Conservation (phyloP, 1,284 basidiomycete species). For the Melampsora americana region DNA sequence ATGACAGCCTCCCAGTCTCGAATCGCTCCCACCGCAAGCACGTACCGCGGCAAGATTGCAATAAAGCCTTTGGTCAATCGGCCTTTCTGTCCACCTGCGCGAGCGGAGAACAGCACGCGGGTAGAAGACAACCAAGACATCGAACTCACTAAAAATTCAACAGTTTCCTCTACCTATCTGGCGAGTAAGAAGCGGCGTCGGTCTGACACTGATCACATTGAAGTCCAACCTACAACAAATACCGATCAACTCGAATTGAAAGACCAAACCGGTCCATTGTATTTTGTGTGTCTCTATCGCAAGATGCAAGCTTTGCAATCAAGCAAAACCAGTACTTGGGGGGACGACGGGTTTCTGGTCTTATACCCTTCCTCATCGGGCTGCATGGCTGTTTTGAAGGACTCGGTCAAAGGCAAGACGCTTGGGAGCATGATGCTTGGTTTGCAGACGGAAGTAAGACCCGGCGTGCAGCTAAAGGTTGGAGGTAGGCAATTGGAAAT, state of each 20-base stretch:
- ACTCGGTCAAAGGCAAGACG: slow-evolving; percentile 7
- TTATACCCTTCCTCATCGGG: slow-evolving; percentile 15
- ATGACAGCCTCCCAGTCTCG: too few relatives aligned
- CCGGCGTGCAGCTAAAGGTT: slow-evolving; percentile 7
- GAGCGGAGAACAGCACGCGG: too few relatives aligned
- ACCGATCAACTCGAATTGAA: background rate
- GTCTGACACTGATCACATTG: background rate
- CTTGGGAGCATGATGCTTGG: slow-evolving; percentile 25
- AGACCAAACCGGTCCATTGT: background rate
- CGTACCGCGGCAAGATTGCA: too few relatives aligned
- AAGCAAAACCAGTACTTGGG: slow-evolving; percentile 32
- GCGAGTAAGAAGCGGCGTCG: background rate
- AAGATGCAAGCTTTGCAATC: background rate
- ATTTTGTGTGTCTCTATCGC: slow-evolving; percentile 32
- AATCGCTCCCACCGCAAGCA: too few relatives aligned
- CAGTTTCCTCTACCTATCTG: background rate
- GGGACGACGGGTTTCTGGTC: slow-evolving; percentile 29
- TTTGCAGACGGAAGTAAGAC: background rate
- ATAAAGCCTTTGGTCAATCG: too few relatives aligned
- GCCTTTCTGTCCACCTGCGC: too few relatives aligned
- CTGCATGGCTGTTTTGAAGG: slow-evolving; percentile 36
- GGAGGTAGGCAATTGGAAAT: slow-evolving; percentile 39
- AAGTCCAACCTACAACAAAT: background rate
- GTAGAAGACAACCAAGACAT: too few relatives aligned
- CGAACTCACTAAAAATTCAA: too few relatives aligned